Percentiles rank a stretch among this genome's conserved stretches.
phyloP scores from a whole-genome alignment of 1,284 basidiomycete genomes.

The Puccinia horiana region DNA sequence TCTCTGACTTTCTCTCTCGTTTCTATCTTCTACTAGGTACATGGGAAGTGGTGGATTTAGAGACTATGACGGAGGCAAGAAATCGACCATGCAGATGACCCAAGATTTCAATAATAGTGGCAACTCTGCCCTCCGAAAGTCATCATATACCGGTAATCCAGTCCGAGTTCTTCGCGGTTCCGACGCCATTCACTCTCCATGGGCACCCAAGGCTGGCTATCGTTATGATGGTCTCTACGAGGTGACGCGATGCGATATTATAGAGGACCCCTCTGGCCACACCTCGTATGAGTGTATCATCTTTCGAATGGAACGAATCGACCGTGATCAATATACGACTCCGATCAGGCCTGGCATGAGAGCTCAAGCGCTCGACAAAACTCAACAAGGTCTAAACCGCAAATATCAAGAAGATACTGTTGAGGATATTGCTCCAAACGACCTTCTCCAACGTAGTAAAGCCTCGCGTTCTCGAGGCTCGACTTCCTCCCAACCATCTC shows the following conservation, averaged over 20 bases:
- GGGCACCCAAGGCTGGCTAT: conserved; percentile 62
- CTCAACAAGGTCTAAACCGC: background rate
- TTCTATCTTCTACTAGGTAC: conserved; percentile 38
- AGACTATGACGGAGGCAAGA: background rate
- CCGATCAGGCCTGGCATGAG: background rate
- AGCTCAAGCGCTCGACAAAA: background rate
- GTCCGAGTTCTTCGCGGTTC: conserved; percentile 78
- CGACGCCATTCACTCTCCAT: conserved; percentile 69
- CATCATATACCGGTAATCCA: conserved; percentile 69
- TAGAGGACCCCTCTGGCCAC: background rate
- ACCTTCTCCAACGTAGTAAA: background rate
- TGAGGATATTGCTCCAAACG: background rate
- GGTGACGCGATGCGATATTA: conserved; percentile 62
- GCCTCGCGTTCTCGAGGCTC: background rate
- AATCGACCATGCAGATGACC: background rate
- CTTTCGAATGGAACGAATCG: conserved; percentile 40
- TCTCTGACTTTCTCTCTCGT: background rate
- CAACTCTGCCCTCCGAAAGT: conserved; percentile 58
- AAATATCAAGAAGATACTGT: background rate
- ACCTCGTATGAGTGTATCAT: conserved; percentile 5
- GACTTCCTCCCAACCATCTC: background rate
- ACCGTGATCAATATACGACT: background rate
- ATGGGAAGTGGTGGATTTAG: conserved; percentile 34
- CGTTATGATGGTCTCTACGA: conserved; percentile 80
- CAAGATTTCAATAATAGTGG: background rate